Evolutionary conservation across 371 early-diverging fungal species (phyloP).

Genomic region (Catenaria anguillulae): DNA sequence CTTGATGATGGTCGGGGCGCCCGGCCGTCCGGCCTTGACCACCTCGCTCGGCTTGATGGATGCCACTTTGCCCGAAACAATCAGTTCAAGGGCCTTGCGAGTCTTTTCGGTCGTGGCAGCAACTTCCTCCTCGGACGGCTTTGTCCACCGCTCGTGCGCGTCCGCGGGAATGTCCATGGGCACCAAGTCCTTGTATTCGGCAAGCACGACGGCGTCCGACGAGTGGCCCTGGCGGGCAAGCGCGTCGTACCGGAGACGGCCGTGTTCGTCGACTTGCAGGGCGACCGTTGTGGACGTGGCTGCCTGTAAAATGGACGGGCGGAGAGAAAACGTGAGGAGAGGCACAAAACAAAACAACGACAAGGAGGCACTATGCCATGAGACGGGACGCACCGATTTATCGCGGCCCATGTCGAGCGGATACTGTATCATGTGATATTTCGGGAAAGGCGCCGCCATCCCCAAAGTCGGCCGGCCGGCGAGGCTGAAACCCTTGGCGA

Average conservation of each 20-base stretch:
- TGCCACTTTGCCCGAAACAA: slow-evolving; percentile 60
- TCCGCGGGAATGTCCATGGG: slow-evolving; percentile 50
- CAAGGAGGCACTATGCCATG: too few relatives aligned
- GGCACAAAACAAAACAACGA: too few relatives aligned
- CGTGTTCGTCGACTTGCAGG: slow-evolving; percentile 74
- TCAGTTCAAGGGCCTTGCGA: slow-evolving; percentile 66
- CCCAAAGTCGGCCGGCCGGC: slow-evolving; percentile 72
- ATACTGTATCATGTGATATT: slow-evolving; percentile 73
- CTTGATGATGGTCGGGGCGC: slow-evolving; percentile 64
- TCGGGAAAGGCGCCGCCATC: slow-evolving; percentile 96
- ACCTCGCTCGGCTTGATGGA: slow-evolving; percentile 53
- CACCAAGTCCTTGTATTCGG: slow-evolving; percentile 62
- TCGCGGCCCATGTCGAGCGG: slow-evolving; percentile 80
- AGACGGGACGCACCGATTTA: slow-evolving; percentile 17
- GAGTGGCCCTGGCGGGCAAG: slow-evolving; percentile 62
- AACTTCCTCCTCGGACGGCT: slow-evolving; percentile 67
- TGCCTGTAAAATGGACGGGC: too few relatives aligned
- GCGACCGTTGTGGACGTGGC: slow-evolving; percentile 57
- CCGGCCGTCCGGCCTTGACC: slow-evolving; percentile 35
- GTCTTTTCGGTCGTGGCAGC: slow-evolving; percentile 75
- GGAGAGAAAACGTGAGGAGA: too few relatives aligned
- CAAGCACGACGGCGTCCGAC: slow-evolving; percentile 59
- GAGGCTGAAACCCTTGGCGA: slow-evolving; percentile 61
- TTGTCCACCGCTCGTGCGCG: slow-evolving; percentile 40
- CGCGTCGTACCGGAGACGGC: slow-evolving; percentile 80